phyloP scores from a whole-genome alignment of 495 filamentous ascomycete genomes.

The Penicillium ucsense region DNA sequence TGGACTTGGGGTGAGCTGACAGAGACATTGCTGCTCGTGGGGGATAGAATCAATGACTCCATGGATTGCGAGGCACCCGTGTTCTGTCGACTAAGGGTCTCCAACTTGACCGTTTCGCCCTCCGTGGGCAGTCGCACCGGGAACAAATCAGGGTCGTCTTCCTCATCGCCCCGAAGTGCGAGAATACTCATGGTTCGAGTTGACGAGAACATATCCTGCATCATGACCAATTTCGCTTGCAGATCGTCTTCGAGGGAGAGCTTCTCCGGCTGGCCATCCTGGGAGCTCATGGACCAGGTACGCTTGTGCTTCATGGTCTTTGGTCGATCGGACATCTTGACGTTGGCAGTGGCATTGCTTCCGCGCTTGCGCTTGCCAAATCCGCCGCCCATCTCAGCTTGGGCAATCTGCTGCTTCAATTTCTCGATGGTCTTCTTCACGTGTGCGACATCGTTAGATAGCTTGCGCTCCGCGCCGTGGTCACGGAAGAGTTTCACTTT shows the following conservation, averaged over 20 bases:
- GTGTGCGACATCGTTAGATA: slow-evolving; percentile 82
- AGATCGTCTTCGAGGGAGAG: slow-evolving; percentile 77
- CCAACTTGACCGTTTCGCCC: slow-evolving; percentile 48
- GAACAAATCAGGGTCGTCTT: slow-evolving; percentile 81
- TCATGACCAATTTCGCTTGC: slow-evolving; percentile 67
- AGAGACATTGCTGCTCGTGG: slow-evolving; percentile 43
- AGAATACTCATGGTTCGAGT: slow-evolving; percentile 78
- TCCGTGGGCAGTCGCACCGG: slow-evolving; percentile 72
- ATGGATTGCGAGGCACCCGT: slow-evolving; percentile 48
- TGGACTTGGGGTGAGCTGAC: slow-evolving; percentile 33
- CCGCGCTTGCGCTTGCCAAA: slow-evolving; percentile 78
- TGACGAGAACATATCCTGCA: slow-evolving; percentile 95
- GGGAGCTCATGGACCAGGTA: slow-evolving; percentile 92
- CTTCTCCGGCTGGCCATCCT: slow-evolving; percentile 56
- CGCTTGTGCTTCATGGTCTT: slow-evolving; percentile 86
- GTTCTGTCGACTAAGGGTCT: slow-evolving; percentile 40
- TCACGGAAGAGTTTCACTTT: slow-evolving; percentile 93
- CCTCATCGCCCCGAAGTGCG: slow-evolving; percentile 70
- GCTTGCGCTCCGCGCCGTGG: slow-evolving; percentile 86
- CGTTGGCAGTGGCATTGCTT: slow-evolving; percentile 42
- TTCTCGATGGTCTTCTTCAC: slow-evolving; percentile 92
- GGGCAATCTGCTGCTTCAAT: slow-evolving; percentile 73
- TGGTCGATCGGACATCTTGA: slow-evolving; percentile 40
- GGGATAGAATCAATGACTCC: slow-evolving; percentile 50
- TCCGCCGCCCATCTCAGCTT: slow-evolving; percentile 80